phyloP scores from a whole-genome alignment of 257 asterid genomes.

The Solanum pennellii region DNA sequence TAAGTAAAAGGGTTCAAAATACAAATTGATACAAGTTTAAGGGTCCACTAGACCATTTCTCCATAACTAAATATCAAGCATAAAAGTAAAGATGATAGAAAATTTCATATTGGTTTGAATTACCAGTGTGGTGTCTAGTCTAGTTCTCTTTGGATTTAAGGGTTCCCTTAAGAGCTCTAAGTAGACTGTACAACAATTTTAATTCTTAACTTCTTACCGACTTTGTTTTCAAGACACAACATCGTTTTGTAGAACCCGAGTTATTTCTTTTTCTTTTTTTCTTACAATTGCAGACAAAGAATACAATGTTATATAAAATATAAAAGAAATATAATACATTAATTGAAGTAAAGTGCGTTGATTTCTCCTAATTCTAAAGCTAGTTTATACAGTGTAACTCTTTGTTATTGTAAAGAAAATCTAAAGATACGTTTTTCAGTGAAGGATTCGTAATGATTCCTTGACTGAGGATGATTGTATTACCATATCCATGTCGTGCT shows the following conservation, averaged over 20 bases:
- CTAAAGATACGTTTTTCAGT: neutral
- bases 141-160: neutral
- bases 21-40: too few species aligned
- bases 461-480: neutral
- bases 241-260: neutral
- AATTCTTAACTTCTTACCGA: too few species aligned
- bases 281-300: neutral
- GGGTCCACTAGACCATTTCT: too few species aligned
- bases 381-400: neutral
- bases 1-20: too few species aligned
- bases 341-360: too few species aligned
- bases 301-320: neutral
- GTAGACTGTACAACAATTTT: neutral
- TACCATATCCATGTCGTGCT: neutral
- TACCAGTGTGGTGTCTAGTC: neutral
- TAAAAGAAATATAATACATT: too few species aligned
- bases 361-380: too few species aligned
- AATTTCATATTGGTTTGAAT: too few species aligned
- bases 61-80: neutral
- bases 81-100: too few species aligned
- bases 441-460: neutral
- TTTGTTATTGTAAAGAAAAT: too few species aligned
- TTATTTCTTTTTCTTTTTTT: too few species aligned
- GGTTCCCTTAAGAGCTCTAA: neutral
- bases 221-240: neutral